Evolutionary conservation across 768 basidiomycete species (phyloP), one percentile per base, ranked within the genome.

Genomic region (Hygrophoropsis aurantiaca): DNA sequence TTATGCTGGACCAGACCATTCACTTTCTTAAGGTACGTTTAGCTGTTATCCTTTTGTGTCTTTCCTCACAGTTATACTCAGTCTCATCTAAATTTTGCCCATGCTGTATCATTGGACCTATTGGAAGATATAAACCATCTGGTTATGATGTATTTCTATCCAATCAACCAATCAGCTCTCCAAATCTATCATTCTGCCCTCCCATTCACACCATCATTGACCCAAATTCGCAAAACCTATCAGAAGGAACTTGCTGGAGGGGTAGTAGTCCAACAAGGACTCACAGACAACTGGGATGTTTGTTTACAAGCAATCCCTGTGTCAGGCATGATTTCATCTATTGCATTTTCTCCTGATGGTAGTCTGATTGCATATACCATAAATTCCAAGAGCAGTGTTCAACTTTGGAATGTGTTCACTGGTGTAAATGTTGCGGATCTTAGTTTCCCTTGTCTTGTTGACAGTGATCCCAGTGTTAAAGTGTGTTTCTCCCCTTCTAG

Each of bases 101-200:
- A 5, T 9, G 4, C 35, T 40, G 10, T 52, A 47, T 54, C 10
- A 18, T 16, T 1, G 10, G 15, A 5, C 3, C 16, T 59, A 11
- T 16, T 59, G 10, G 36, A 55, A 35, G 55, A 60, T 16, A 52
- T 50, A 2, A 55, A 57, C 8, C 55, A 44, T 10, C 44, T 59
- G 3, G 48, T 60, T 4, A 44, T 57, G 6, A 52, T 60, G 20
- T 50, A 30, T 43, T 60, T 44, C 47, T 52, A 57, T 15, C 36
- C 47, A 23, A 57, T 59, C 30, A 47, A 55, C 3, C 48, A 59
- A 18, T 57, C 46, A 30, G 58, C 58, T 9, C 38, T 60, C 13
- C 58, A 59, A 19, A 42, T 57, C n/a, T 47, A 59, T 23, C 39
- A 48, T 20, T 41, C 58, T 1, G 52, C 49, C 1, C 37, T 57